Percentiles rank a stretch among this genome's conserved stretches.
Evolutionary conservation across 2,329 filamentous ascomycete species (phyloP).

Genomic region (Penicillium brasilianum): DNA sequence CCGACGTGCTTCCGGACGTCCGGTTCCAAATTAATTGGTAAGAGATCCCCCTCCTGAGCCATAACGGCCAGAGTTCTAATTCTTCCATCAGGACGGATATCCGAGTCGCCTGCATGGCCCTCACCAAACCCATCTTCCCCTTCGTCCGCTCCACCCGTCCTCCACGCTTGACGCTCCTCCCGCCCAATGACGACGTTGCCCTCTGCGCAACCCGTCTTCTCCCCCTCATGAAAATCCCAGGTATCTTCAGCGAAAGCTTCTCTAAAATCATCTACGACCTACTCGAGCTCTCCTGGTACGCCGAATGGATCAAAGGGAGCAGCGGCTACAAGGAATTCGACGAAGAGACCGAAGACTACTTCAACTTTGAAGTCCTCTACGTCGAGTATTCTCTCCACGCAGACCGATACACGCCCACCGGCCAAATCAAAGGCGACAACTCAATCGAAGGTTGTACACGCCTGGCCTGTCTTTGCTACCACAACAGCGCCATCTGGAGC

Average conservation of each 20-base stretch:
- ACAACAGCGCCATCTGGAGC: slow-evolving; percentile 47
- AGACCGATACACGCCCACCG: slow-evolving; percentile 44
- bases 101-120: slow-evolving; percentile 46
- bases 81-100: slow-evolving; percentile 44
- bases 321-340: slow-evolving; percentile 37
- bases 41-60: slow-evolving; percentile 6
- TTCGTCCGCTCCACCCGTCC: slow-evolving; percentile 45
- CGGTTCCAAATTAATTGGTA: slow-evolving; percentile 49
- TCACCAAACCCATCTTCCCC: slow-evolving; percentile 46
- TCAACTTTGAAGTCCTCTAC: slow-evolving; percentile 47
- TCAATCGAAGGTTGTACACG: slow-evolving; percentile 46
- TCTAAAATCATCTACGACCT: slow-evolving; percentile 43
- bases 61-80: slow-evolving; percentile 6
- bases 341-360: slow-evolving; percentile 46
- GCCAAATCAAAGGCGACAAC: slow-evolving; percentile 41
- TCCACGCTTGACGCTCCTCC: slow-evolving; percentile 33
- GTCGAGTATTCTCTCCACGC: slow-evolving; percentile 45
- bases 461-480: slow-evolving; percentile 45
- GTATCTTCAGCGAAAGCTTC: slow-evolving; percentile 40
- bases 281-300: slow-evolving; percentile 42
- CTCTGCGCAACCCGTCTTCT: slow-evolving; percentile 40
- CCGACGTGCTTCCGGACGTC: slow-evolving; percentile 43
- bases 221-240: slow-evolving; percentile 41
- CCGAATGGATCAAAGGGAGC: slow-evolving; percentile 43
- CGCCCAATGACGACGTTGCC: slow-evolving; percentile 38